Percentiles rank a stretch among this genome's conserved stretches.
phyloP scores from a whole-genome alignment of 148 eudicot genomes.

The Chenopodium quinoa region DNA sequence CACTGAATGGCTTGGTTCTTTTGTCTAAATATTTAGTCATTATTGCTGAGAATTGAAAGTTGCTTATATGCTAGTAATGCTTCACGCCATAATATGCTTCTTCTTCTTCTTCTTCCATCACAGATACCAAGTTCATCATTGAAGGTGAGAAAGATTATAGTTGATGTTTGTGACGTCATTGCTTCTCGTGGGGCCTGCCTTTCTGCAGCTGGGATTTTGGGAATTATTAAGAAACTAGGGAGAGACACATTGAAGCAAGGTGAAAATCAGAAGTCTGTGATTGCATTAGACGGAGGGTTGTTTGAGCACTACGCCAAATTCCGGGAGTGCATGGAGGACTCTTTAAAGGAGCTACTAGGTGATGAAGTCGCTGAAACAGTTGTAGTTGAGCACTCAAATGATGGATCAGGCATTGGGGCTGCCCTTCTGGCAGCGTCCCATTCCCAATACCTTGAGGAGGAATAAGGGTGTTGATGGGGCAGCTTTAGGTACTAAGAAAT shows the following conservation, averaged over 20 bases:
- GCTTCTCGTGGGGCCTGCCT: slow-evolving; percentile 87
- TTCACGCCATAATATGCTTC: not conserved
- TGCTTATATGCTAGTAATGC: no score
- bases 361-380: slow-evolving; percentile 55
- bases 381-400: slow-evolving; percentile 68
- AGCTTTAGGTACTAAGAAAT: slow-evolving; percentile 3
- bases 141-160: slow-evolving; percentile 66
- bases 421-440: slow-evolving; percentile 94
- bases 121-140: slow-evolving; percentile 75
- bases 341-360: slow-evolving; percentile 72
- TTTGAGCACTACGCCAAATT: slow-evolving; percentile 79
- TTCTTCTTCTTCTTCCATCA: not conserved
- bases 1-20: no score
- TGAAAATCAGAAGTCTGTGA: slow-evolving; percentile 57
- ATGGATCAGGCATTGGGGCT: slow-evolving; percentile 93
- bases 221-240: slow-evolving; percentile 74
- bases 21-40: not conserved
- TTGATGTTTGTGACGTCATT: slow-evolving; percentile 63
- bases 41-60: not conserved
- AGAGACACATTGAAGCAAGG: slow-evolving; percentile 58
- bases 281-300: slow-evolving; percentile 84
- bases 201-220: slow-evolving; percentile 87
- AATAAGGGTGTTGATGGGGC: slow-evolving; percentile 16
- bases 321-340: slow-evolving; percentile 65
- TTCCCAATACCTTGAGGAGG: slow-evolving; percentile 59